Base-by-base conservation (phyloP, 306 rosid genomes). In the Biancaea sappan region DNA sequence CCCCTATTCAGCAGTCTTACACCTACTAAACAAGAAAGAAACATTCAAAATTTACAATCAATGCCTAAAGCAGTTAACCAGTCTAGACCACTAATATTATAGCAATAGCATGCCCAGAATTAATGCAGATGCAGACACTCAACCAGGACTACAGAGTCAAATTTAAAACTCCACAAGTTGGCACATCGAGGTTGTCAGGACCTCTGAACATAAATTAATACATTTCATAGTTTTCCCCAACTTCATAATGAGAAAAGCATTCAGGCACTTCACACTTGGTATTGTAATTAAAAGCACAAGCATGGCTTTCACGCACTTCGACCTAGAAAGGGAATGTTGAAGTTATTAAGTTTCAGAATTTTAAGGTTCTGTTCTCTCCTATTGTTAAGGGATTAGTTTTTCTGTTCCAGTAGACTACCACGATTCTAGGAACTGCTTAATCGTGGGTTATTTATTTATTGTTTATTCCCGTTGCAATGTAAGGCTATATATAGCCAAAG, bases 11-110 rank as follows among this genome's bases (percentile, higher is more conserved):
- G 34, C 57, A 67, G 46, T 47, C 37, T 50, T 64, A 62, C 75
- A 80, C 73, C 98, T 92, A 92, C 10, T 44, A 6, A 44, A 44
- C 85, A 77, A 81, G 0, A 62, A 35, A 10, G 56, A 75, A 83
- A 79, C 59, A 59, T 26, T 7, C 44, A 38, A 19, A 14, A 41
- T 66, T 38, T 34, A 59, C 21, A 54, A 18, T 80, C 41, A 57
- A 60, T 12, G 50, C 35, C 56, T 58, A 31, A 64, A 66, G 19
- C 63, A 28, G 47, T 29, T 57, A 34, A 63, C 7, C 48, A 32
- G 54, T 64, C 37, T n/a, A 66, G 70, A 68, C 24, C 13, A 12
- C n/a, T 63, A 61, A 24, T 28, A 48, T 10, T 40, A 40, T 4
- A 14, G 50, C 6, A 43, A 59, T 60, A 68, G 3, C 43, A 67